phyloP scores from a whole-genome alignment of 2,329 filamentous ascomycete species.

The Blastomyces gilchristii region DNA sequence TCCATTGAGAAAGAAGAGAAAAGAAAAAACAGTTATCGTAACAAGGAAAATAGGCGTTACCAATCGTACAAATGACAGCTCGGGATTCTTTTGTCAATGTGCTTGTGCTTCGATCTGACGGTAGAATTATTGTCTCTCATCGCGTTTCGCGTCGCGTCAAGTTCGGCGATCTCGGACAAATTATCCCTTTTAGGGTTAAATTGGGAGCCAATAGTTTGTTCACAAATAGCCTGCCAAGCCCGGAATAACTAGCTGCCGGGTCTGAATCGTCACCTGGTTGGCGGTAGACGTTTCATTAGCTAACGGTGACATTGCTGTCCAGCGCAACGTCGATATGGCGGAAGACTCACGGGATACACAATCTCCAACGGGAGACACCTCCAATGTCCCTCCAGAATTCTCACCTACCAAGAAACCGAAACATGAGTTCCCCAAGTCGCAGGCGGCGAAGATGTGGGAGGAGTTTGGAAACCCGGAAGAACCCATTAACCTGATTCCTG shows the following conservation, averaged over 20 bases:
- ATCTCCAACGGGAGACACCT: constrained; percentile 4
- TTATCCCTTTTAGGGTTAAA: neutral
- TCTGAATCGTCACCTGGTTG: neutral
- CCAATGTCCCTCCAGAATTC: constrained; percentile 7
- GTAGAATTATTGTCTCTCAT: neutral
- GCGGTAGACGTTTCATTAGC: neutral
- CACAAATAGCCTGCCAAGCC: neutral
- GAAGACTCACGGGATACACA: constrained; percentile 14
- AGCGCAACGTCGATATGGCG: constrained; percentile 11
- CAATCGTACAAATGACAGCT: neutral
- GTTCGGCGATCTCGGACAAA: neutral
- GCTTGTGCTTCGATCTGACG: neutral
- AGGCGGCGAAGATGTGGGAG: constrained; percentile 40
- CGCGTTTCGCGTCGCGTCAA: constrained; percentile 8
- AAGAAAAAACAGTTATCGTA: neutral
- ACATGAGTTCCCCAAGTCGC: constrained; percentile 35
- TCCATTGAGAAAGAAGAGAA: neutral
- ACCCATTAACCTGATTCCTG: constrained; percentile 46
- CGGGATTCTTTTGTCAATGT: neutral
- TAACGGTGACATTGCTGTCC: neutral
- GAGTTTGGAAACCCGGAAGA: constrained; percentile 39
- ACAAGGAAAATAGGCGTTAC: neutral
- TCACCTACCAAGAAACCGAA: constrained; percentile 26
- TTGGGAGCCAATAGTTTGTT: neutral
- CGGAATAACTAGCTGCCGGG: constrained; percentile 5